phyloP scores from a whole-genome alignment of 2,329 filamentous ascomycete species.

The Ophiognomonia clavigignenti-juglandacearum region DNA sequence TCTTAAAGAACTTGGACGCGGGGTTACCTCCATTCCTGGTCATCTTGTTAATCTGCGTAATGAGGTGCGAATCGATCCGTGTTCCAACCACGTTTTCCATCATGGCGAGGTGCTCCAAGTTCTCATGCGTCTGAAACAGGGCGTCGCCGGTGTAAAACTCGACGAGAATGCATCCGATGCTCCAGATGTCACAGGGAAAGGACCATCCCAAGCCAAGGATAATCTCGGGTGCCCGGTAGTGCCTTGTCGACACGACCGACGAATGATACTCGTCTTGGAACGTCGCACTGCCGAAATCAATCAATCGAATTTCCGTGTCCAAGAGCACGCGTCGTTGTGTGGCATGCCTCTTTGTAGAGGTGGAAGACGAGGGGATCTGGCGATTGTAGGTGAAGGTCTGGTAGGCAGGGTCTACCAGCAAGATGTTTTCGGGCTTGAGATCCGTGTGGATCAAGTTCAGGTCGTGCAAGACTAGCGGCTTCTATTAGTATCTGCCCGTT shows the following conservation, averaged over 20 bases:
- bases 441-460: constrained; percentile 94
- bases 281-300: constrained; percentile 68
- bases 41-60: constrained; percentile 53
- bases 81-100: constrained; percentile 64
- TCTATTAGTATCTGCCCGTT: constrained; percentile 20
- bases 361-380: constrained; percentile 63
- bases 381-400: constrained; percentile 69
- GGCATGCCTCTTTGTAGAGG: constrained; percentile 54
- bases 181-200: constrained; percentile 69
- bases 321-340: constrained; percentile 60
- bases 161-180: constrained; percentile 67
- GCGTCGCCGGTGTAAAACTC: constrained; percentile 70
- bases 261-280: constrained; percentile 72
- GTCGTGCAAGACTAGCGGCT: constrained; percentile 82
- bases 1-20: constrained; percentile 68
- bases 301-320: constrained; percentile 65
- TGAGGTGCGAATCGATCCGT: constrained; percentile 54
- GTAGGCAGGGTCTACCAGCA: constrained; percentile 60
- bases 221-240: constrained; percentile 67
- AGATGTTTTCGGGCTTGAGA: constrained; percentile 66
- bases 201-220: constrained; percentile 68
- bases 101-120: constrained; percentile 70
- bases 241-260: constrained; percentile 64
- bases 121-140: constrained; percentile 68
- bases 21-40: constrained; percentile 53